phyloP scores from a whole-genome alignment of 169 alveolate species.

The Babesia ovata region DNA sequence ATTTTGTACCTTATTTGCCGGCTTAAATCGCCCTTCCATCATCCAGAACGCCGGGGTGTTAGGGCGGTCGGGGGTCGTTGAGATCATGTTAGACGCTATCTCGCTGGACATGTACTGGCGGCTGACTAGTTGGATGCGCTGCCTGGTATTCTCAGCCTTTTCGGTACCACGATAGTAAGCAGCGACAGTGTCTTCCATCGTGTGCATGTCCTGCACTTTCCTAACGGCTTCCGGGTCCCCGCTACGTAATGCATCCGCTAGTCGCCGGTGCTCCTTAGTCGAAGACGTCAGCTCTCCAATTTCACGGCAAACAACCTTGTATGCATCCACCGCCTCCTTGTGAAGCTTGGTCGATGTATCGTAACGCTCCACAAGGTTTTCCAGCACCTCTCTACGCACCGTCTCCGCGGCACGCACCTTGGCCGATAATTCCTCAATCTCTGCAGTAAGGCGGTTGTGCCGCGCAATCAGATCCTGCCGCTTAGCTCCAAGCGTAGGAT shows the following conservation, averaged over 20 bases:
- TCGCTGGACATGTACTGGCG: slow-evolving; percentile 39
- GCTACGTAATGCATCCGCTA: not conserved
- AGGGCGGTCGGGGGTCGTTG: slow-evolving; percentile 54
- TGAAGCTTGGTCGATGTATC: slow-evolving; percentile 12
- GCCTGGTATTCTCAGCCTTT: slow-evolving; percentile 1
- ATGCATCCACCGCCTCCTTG: slow-evolving; percentile 45
- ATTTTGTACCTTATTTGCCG: not conserved
- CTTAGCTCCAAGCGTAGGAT: slow-evolving; percentile 15
- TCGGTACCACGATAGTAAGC: slow-evolving; percentile 19
- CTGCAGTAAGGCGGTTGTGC: slow-evolving; percentile 12
- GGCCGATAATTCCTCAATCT: slow-evolving; percentile 28
- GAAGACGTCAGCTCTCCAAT: not conserved
- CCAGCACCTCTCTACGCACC: slow-evolving; percentile 23
- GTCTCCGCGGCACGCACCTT: slow-evolving; percentile 25
- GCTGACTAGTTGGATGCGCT: slow-evolving; percentile 28
- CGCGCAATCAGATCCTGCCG: slow-evolving; percentile 29
- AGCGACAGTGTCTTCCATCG: slow-evolving; percentile 8
- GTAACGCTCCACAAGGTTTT: slow-evolving; percentile 21
- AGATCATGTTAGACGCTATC: slow-evolving; percentile 1
- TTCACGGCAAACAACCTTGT: slow-evolving; percentile 22
- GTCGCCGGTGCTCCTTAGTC: slow-evolving; percentile 14
- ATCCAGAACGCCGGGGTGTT: slow-evolving; percentile 67
- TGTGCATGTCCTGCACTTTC: slow-evolving; percentile 30
- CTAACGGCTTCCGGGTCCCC: slow-evolving; percentile 26
- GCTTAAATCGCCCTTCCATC: slow-evolving; percentile 65